phyloP scores from a whole-genome alignment of 208 protist species.

The Herpetomonas tarakana region DNA sequence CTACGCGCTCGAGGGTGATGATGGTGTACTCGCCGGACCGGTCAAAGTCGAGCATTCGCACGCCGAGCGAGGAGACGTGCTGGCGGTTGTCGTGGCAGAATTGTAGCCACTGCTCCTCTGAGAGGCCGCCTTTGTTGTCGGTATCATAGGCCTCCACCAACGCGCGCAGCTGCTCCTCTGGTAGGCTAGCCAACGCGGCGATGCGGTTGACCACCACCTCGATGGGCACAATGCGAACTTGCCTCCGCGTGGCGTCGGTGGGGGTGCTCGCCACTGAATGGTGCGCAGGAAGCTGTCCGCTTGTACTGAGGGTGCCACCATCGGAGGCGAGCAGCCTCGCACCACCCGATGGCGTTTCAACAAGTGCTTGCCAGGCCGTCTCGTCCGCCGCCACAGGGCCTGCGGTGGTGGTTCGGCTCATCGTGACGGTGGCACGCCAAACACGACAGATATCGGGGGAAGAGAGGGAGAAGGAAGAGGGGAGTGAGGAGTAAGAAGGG shows the following conservation, averaged over 20 bases:
- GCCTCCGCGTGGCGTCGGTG: neutral
- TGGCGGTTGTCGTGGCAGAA: conserved; percentile 75
- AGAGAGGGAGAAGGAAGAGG: too few species aligned
- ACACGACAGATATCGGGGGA: too few species aligned
- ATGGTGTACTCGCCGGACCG: conserved; percentile 65
- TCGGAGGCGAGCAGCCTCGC: too few species aligned
- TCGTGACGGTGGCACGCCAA: too few species aligned
- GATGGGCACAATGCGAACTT: conserved; percentile 44
- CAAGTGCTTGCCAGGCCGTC: too few species aligned
- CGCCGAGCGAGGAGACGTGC: conserved; percentile 48
- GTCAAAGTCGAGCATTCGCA: conserved; percentile 56
- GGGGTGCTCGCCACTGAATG: conserved; percentile 1
- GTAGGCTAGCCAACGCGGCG: conserved; percentile 37
- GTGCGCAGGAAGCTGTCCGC: too few species aligned
- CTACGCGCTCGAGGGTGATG: conserved; percentile 19
- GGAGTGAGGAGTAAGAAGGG: too few species aligned
- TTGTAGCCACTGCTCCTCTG: conserved; percentile 57
- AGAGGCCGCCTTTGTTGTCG: conserved; percentile 47
- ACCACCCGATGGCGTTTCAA: too few species aligned
- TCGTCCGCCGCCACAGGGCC: too few species aligned
- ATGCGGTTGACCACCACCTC: conserved; percentile 57
- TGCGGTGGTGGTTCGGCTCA: too few species aligned
- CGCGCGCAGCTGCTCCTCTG: conserved; percentile 30
- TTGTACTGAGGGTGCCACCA: too few species aligned
- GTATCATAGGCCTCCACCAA: conserved; percentile 61